Conservation (phyloP, 2,329 filamentous ascomycete genomes). For the Orbilia brochopaga region DNA sequence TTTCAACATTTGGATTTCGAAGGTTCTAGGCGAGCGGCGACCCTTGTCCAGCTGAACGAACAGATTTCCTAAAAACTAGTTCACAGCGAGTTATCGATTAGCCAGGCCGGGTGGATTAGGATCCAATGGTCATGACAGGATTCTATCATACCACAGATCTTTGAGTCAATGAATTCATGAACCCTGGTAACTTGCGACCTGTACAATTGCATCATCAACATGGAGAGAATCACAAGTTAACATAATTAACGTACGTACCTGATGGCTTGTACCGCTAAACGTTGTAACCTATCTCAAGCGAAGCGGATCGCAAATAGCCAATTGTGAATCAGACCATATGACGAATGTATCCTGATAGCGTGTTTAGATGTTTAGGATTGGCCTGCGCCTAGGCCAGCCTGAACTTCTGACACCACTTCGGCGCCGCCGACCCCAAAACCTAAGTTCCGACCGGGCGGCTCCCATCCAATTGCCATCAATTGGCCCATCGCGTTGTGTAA, state of each 20-base stretch:
- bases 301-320: too few relatives aligned
- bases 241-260: too few relatives aligned
- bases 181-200: too few relatives aligned
- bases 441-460: slow-evolving; percentile 40
- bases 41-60: slow-evolving; percentile 42
- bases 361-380: background rate
- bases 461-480: slow-evolving; percentile 18
- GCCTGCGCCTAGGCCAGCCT: background rate
- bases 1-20: slow-evolving; percentile 30
- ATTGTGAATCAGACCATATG: too few relatives aligned
- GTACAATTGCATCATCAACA: too few relatives aligned
- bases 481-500: slow-evolving; percentile 38
- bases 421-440: slow-evolving; percentile 17
- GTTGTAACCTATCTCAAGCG: background rate
- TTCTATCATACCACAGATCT: too few relatives aligned
- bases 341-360: background rate
- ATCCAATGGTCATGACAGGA: too few relatives aligned
- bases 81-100: background rate
- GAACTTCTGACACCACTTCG: background rate
- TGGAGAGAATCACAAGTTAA: too few relatives aligned
- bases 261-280: too few relatives aligned
- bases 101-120: too few relatives aligned
- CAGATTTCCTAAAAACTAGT: slow-evolving; percentile 5
- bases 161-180: too few relatives aligned
- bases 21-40: slow-evolving; percentile 35